Conservation (phyloP, 352 stramenopile species). For the Peronospora farinosa region DNA sequence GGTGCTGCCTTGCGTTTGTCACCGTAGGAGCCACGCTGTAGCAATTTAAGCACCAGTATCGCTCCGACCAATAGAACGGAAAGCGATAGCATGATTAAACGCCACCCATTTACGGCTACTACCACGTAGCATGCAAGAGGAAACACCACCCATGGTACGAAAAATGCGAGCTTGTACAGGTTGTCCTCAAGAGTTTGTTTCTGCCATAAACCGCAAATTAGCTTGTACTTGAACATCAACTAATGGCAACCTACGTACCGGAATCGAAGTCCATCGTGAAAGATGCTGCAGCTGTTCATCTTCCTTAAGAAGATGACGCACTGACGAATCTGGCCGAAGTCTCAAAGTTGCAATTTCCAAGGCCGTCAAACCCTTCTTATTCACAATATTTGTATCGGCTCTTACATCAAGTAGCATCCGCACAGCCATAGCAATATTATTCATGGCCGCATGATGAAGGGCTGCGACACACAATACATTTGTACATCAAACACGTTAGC, state of each 20-base stretch:
- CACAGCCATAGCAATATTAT: conserved; percentile 56
- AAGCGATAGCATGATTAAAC: conserved; percentile 37
- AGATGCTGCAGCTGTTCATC: conserved; percentile 49
- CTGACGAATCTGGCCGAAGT: conserved; percentile 34
- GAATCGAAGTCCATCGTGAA: conserved; percentile 32
- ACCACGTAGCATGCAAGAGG: conserved; percentile 40
- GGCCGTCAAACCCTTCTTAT: conserved; percentile 44
- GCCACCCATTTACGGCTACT: conserved; percentile 24
- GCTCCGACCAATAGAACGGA: conserved; percentile 27
- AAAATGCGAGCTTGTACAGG: conserved; percentile 67
- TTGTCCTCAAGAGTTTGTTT: conserved; percentile 59
- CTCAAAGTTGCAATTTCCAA: conserved; percentile 34
- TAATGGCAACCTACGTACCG: conserved; percentile 17
- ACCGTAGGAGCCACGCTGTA: conserved; percentile 58
- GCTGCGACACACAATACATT: conserved; percentile 20
- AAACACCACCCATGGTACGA: conserved; percentile 66
- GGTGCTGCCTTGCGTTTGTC: conserved; percentile 69
- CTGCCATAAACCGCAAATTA: conserved; percentile 13
- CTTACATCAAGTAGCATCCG: conserved; percentile 60
- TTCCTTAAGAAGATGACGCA: conserved; percentile 45
- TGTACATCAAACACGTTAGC: too few relatives aligned
- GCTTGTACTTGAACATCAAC: not conserved
- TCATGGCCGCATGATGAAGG: conserved; percentile 56
- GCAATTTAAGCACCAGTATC: conserved; percentile 40
- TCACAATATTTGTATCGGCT: conserved; percentile 40